Percentiles rank a stretch among this genome's conserved stretches.
These are phyloP conservation scores for Fagopyrum esculentum DNA, from an alignment of 148 eudicot genomes.

Conservation along the genomic window DNA sequence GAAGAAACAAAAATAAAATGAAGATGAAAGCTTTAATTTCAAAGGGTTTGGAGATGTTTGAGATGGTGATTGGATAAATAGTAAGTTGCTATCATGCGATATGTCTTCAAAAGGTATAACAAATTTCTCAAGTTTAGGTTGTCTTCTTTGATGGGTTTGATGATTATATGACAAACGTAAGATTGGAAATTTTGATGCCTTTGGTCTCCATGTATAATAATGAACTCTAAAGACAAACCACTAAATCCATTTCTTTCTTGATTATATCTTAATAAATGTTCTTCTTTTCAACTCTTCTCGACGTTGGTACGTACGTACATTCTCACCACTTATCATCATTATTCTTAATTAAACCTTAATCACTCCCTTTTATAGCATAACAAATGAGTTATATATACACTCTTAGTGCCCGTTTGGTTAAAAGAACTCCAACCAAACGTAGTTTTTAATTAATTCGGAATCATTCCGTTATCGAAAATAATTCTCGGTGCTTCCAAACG, in stretches of 20 bases:
- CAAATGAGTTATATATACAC: no score
- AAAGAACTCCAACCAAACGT: no score
- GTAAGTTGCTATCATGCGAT: constrained; percentile 13
- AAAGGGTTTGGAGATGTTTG: background rate
- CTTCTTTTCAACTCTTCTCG: background rate
- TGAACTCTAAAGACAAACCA: constrained; percentile 5
- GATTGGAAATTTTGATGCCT: constrained; percentile 4
- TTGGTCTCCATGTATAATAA: background rate
- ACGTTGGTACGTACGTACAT: background rate
- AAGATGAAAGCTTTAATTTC: background rate
- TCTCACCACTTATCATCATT: background rate
- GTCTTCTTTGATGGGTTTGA: background rate
- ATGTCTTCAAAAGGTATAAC: constrained; percentile 10
- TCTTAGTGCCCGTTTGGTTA: no score
- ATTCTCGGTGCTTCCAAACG: no score
- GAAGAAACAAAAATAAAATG: background rate
- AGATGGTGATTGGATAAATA: constrained; percentile 8
- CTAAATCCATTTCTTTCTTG: background rate
- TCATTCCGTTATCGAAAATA: no score
- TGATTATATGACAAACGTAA: background rate
- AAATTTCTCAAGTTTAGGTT: background rate
- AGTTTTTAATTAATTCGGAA: no score
- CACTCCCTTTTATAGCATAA: no score
- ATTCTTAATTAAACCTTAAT: background rate
- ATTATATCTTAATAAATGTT: constrained; percentile 8